A percentile compares a stretch with the other conserved stretches of the same genome.
phyloP scores from a whole-genome alignment of 2,329 filamentous ascomycete species.

The Karstenula rhodostoma region DNA sequence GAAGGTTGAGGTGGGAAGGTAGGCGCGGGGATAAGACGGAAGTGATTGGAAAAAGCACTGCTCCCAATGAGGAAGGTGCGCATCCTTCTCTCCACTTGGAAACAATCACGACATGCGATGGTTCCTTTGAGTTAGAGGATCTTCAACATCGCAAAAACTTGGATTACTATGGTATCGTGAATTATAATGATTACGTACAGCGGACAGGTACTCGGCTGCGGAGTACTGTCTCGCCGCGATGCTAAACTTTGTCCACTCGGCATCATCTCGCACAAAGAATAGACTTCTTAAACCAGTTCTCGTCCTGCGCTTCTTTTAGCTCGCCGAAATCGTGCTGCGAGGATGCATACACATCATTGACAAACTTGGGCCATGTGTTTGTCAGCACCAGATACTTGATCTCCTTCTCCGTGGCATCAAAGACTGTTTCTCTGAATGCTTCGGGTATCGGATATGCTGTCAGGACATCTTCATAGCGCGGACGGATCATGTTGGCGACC shows the following conservation, averaged over 20 bases:
- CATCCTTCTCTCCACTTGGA: background rate
- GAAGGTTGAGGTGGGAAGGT: slow-evolving; percentile 11
- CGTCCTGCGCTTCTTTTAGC: slow-evolving; percentile 19
- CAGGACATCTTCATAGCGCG: slow-evolving; percentile 28
- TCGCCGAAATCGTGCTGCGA: slow-evolving; percentile 27
- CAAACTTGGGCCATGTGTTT: slow-evolving; percentile 49
- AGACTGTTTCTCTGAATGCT: slow-evolving; percentile 37
- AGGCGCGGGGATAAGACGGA: slow-evolving; percentile 18
- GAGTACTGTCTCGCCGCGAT: too few species aligned
- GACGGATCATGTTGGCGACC: slow-evolving; percentile 30
- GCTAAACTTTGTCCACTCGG: background rate
- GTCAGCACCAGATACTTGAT: slow-evolving; percentile 48
- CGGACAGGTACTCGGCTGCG: background rate
- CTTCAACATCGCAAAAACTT: background rate
- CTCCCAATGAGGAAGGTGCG: slow-evolving; percentile 38
- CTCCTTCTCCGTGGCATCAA: slow-evolving; percentile 41
- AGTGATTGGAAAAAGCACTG: slow-evolving; percentile 1
- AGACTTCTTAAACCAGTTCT: slow-evolving; percentile 6
- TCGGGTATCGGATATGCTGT: slow-evolving; percentile 32
- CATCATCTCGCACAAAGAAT: slow-evolving; percentile 14
- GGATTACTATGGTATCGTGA: slow-evolving; percentile 1
- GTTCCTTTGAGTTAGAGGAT: background rate
- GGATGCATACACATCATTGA: slow-evolving; percentile 31
- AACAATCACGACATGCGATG: slow-evolving; percentile 3
- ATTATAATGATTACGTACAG: background rate